Percentiles rank a stretch among this genome's conserved stretches.
phyloP scores from a whole-genome alignment of 2,329 filamentous ascomycete species.

The Calycina herbarum region DNA sequence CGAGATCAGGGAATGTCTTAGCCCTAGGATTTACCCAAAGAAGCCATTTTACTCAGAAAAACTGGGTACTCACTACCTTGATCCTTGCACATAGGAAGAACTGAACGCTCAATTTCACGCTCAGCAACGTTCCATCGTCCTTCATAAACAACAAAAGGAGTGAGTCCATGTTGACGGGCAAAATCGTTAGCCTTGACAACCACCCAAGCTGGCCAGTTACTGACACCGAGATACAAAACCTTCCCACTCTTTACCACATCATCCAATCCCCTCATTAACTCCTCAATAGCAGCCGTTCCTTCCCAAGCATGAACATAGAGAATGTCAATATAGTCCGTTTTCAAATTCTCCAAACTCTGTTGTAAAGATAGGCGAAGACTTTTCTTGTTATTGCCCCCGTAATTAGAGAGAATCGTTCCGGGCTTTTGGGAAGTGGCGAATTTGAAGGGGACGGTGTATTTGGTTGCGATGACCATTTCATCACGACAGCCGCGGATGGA shows the following conservation, averaged over 20 bases:
- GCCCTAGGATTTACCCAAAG: conserved; percentile 48
- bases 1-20: too few relatives aligned
- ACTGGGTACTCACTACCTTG: conserved; percentile 53
- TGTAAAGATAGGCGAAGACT: conserved; percentile 19
- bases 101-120: conserved; percentile 62
- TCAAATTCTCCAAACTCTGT: conserved; percentile 50
- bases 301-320: conserved; percentile 44
- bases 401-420: conserved; percentile 22
- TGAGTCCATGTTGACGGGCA: conserved; percentile 62
- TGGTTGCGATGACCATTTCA: conserved; percentile 53
- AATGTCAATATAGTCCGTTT: conserved; percentile 69
- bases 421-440: neutral
- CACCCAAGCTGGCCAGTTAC: conserved; percentile 68
- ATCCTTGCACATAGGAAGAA: conserved; percentile 56
- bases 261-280: conserved; percentile 67
- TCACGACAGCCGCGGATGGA: conserved; percentile 48
- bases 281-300: conserved; percentile 58
- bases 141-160: conserved; percentile 68
- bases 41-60: conserved; percentile 32
- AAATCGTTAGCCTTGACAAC: conserved; percentile 66
- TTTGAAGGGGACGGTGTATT: conserved; percentile 46
- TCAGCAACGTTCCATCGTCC: conserved; percentile 59
- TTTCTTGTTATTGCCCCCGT: conserved; percentile 24
- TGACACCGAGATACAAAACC: conserved; percentile 65
- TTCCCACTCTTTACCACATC: conserved; percentile 58